phyloP scores from a whole-genome alignment of 768 basidiomycete genomes.

The Leccinum aurantiacum region DNA sequence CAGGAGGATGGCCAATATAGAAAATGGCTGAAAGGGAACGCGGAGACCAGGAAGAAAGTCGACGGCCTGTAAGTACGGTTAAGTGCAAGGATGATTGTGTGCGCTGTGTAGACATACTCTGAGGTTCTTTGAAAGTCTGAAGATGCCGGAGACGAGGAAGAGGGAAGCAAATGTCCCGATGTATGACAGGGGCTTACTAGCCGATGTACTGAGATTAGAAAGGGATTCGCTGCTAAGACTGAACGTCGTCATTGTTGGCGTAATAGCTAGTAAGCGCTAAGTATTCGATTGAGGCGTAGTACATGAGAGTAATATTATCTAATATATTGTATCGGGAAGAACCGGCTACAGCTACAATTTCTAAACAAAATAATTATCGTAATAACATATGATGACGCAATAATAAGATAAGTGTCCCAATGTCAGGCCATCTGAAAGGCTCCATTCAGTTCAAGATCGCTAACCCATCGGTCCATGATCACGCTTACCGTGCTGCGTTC shows the following conservation, averaged over 20 bases:
- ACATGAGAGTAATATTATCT: neutral
- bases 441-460: neutral
- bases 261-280: too few relatives aligned
- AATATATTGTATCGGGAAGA: neutral
- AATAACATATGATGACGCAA: neutral
- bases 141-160: constrained; percentile 11
- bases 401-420: neutral
- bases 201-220: neutral
- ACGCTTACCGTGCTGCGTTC: neutral
- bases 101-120: constrained; percentile 12
- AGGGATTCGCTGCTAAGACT: neutral
- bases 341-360: neutral
- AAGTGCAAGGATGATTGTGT: neutral
- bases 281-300: too few relatives aligned
- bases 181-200: neutral
- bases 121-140: constrained; percentile 17
- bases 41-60: constrained; percentile 19
- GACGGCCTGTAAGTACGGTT: constrained; percentile 14
- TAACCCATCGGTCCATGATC: neutral
- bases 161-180: neutral
- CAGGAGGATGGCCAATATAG: constrained; percentile 3
- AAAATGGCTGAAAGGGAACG: constrained; percentile 23
- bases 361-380: neutral
- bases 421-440: neutral
- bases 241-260: neutral